Evolutionary conservation across 441 rosid genomes (phyloP).

Genomic region (Adansonia madagascariensis): DNA sequence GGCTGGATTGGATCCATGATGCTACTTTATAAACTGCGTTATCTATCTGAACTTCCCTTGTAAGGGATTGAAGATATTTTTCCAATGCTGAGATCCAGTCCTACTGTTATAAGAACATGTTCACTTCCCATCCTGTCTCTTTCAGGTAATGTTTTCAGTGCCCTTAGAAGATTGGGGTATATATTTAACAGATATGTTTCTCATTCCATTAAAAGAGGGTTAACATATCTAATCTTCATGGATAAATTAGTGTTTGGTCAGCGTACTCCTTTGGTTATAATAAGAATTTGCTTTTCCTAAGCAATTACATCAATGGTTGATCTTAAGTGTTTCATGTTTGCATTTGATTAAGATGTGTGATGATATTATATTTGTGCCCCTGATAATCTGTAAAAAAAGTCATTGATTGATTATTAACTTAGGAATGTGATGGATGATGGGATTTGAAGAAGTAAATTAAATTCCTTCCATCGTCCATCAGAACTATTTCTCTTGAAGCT

Average conservation of each 20-base stretch:
- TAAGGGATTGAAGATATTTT: background rate
- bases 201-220: too few species aligned
- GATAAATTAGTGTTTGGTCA: too few species aligned
- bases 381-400: background rate
- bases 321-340: background rate
- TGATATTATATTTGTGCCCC: background rate
- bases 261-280: too few species aligned
- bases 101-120: background rate
- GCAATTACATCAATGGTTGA: background rate
- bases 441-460: background rate
- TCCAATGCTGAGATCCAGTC: conserved; percentile 23
- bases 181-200: too few species aligned
- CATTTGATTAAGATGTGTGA: background rate
- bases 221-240: too few species aligned
- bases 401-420: background rate
- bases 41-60: conserved; percentile 21
- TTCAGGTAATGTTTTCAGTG: background rate
- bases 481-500: background rate
- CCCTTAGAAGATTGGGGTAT: background rate
- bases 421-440: background rate
- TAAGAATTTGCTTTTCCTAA: too few species aligned
- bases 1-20: conserved; percentile 44
- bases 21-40: conserved; percentile 43
- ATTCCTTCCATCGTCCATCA: background rate
- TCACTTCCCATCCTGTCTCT: background rate